Conservation (phyloP, 345 rosid genomes). For the Corymbia maculata region DNA sequence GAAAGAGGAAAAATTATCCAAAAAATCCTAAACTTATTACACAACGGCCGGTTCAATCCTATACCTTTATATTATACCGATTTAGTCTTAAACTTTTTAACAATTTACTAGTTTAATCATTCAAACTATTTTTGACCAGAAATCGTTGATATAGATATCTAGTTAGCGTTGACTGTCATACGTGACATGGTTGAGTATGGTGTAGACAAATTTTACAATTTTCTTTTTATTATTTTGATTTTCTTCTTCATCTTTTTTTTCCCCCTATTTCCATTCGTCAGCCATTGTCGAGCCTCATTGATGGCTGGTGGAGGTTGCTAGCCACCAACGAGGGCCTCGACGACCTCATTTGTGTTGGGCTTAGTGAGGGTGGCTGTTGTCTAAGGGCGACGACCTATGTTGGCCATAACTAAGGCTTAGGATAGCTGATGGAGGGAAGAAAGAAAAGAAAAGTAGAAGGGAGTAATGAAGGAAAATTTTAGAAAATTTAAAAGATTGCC, state of each 20-base stretch:
- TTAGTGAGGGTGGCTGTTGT: neutral
- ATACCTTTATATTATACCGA: fast-evolving
- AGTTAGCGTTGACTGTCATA: fast-evolving
- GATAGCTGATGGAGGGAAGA: neutral
- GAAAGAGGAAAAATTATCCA: neutral
- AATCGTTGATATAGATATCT: too few relatives aligned
- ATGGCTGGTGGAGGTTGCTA: fast-evolving
- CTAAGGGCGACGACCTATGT: neutral
- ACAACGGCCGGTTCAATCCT: neutral
- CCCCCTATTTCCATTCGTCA: too few relatives aligned
- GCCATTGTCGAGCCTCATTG: neutral
- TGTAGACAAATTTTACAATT: too few relatives aligned
- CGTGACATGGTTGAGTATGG: fast-evolving
- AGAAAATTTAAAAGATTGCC: neutral
- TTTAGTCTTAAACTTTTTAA: neutral
- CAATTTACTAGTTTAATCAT: too few relatives aligned
- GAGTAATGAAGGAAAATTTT: neutral
- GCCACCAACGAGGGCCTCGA: neutral
- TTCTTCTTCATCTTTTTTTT: too few relatives aligned
- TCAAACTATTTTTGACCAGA: fast-evolving
- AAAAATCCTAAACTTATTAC: neutral
- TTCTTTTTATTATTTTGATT: too few relatives aligned
- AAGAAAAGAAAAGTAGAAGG: neutral
- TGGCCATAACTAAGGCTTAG: neutral
- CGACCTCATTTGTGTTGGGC: neutral